phyloP scores from a whole-genome alignment of 495 filamentous ascomycete species.

The Clohesyomyces aquaticus region DNA sequence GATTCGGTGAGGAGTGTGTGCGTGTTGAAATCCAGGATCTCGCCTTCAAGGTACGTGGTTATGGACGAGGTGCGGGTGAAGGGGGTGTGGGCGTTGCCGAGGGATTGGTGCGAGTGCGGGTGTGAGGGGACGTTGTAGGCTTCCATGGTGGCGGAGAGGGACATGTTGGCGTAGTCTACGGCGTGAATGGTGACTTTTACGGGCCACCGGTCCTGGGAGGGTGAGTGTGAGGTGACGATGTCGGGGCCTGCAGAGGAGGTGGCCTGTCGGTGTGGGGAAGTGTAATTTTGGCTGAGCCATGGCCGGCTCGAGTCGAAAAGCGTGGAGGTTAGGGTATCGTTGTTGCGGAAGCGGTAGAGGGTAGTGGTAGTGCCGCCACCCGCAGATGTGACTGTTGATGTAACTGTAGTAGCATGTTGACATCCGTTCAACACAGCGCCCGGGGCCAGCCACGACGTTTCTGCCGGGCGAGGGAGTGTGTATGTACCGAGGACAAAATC shows the following conservation, averaged over 20 bases:
- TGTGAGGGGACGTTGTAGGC: conserved; percentile 70
- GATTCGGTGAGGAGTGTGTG: conserved; percentile 70
- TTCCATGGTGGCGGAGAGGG: conserved; percentile 76
- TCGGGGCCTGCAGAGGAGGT: conserved; percentile 14
- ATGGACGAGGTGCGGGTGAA: conserved; percentile 63
- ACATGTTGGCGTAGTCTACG: conserved; percentile 66
- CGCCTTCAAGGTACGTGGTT: conserved; percentile 74
- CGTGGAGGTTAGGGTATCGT: conserved; percentile 35
- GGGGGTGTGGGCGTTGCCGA: conserved; percentile 40
- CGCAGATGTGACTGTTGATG: conserved; percentile 28
- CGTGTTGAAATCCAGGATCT: conserved; percentile 74
- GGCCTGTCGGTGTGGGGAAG: conserved; percentile 18
- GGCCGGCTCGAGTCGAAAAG: conserved; percentile 40
- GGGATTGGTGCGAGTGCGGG: conserved; percentile 33
- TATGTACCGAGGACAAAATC: conserved; percentile 67
- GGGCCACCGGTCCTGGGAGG: conserved; percentile 67
- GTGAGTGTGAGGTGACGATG: conserved; percentile 28
- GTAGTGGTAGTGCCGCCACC: conserved; percentile 30
- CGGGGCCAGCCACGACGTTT: conserved; percentile 67
- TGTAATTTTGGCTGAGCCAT: conserved; percentile 42
- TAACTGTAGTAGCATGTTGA: conserved; percentile 56
- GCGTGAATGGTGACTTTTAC: conserved; percentile 73
- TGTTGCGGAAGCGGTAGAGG: conserved; percentile 39
- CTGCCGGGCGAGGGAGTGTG: conserved; percentile 57
- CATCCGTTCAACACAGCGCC: conserved; percentile 67